phyloP scores from a whole-genome alignment of 306 rosid species.

The Lablab purpureus region DNA sequence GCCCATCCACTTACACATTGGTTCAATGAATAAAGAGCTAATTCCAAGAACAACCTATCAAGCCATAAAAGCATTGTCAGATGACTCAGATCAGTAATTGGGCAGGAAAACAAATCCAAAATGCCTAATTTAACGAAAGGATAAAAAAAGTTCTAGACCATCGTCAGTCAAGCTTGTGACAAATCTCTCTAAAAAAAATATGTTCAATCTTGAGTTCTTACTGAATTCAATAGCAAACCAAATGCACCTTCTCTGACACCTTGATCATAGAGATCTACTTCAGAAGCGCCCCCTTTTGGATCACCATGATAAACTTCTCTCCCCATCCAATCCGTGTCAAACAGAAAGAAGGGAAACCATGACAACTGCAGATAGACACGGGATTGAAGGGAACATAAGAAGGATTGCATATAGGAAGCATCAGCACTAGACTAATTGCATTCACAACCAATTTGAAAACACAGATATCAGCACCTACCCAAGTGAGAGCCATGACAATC shows the following conservation, averaged over 20 bases:
- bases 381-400: conserved; percentile 38
- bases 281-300: conserved; percentile 76
- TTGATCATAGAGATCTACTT: conserved; percentile 70
- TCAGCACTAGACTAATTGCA: conserved; percentile 31
- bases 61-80: conserved; percentile 33
- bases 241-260: conserved; percentile 99
- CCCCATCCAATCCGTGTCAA: conserved; percentile 99
- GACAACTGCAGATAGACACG: conserved; percentile 69
- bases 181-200: conserved; percentile 32
- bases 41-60: conserved; percentile 93
- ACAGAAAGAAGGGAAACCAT: conserved; percentile 98
- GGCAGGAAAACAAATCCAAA: conserved; percentile 9
- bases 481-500: conserved; percentile 95
- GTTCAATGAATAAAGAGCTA: conserved; percentile 92
- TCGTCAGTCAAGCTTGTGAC: neutral
- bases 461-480: conserved; percentile 66
- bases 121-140: conserved; percentile 6
- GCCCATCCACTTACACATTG: conserved; percentile 92
- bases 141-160: conserved; percentile 6
- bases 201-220: conserved; percentile 79
- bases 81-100: conserved; percentile 37
- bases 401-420: conserved; percentile 43
- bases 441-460: conserved; percentile 35
- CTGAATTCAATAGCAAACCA: conserved; percentile 99
- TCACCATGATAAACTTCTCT: conserved; percentile 98